Base-by-base conservation (phyloP, 2,329 filamentous ascomycete species). In the Diaporthe citri region DNA sequence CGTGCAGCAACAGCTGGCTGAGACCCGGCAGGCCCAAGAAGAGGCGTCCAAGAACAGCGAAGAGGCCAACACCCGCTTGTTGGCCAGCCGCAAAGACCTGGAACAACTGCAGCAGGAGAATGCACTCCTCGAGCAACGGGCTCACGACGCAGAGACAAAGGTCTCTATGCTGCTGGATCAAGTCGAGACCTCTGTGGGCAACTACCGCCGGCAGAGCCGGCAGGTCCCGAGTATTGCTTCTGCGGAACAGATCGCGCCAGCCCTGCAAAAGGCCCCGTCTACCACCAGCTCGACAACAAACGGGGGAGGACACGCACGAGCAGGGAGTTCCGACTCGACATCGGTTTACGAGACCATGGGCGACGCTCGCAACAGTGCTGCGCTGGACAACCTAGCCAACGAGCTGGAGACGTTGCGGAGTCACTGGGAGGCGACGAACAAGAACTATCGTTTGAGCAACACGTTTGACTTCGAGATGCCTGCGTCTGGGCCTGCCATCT, bases 401-500 rank as follows among this genome's bases (percentile, higher is more conserved):
- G 97, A 99, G 85, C 91, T 99, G 10, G 97, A 99, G 82, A 94
- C 94, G 17, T 88, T 99, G 64, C 92, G 96, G 71, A 94, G 89
- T 71, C 96, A 98, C 80, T 99, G 97, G 97, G 95, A 98, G 85
- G 95, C 93, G 52, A 98, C 95, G 17, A 98, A 96, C 86, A 97
- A 97, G 84, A 97, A 95, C 80, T 98, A 98, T 83, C 93, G 97
- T 34, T 87, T 98, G 59, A 97, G 95, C 84, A 96, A 93, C 80
- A 92, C 94, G 70, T 97, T 97, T 80, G 96, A 98, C 82, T 96
- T 97, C 79, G 96, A 98, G 74, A 72, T 78, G 25, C 71, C 73
- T 46, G 59, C 64, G 22, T 59, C 71, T 17, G 55, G 73, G 57
- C 46, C 74, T 55, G 74, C 78, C 51, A 71, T 69, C 22, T 69